Base-by-base conservation (phyloP, 2,329 filamentous ascomycete genomes). In the Ascochyta pisi region DNA sequence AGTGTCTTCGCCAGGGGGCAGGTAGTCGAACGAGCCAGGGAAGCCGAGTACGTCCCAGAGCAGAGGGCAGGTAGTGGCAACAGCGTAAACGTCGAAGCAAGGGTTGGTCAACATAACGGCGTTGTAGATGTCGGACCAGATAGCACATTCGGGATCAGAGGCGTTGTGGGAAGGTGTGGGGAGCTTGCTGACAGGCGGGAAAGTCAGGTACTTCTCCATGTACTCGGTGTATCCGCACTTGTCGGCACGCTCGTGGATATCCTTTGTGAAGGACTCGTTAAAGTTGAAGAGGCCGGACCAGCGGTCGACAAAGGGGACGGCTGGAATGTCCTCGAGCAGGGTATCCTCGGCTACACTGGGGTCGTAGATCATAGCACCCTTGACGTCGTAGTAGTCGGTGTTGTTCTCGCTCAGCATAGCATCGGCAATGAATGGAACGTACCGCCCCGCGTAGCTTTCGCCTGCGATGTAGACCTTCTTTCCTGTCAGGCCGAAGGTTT, bases 71-170 rank as follows among this genome's bases (percentile, higher is more conserved):
- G 86, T 89, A 4, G 85, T 86, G 2, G 84, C 84, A 13, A 94
- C 83, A 46, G 89, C 84, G 76, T 94, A 95, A 10, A 90, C 78
- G 71, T 92, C 86, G 76, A 89, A 96, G 78, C 91, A 95, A 0
- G 91, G 91, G 76, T 95, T 95, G 31, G 85, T 74, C 1, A 78
- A 68, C 4, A 79, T 59, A 7, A 83, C 82, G 27, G 85, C 87
- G 0, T 79, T 62, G 64, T 78, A 78, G 27, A 90, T 83, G 22
- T 82, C 77, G 54, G 81, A 73, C 65, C 83, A 89, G 19, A 91
- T 66, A 45, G 80, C 78, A 70, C 90, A 93, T 4, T 79, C 81
- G 0, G 76, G 67, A n/a, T 70, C 63, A 0, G 76, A 76, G 33
- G 76, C 63, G 24, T 77, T 73, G 46, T 60, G 82, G 6, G 85